Conservation (phyloP, 345 rosid genomes). For the Heritiera littoralis region DNA sequence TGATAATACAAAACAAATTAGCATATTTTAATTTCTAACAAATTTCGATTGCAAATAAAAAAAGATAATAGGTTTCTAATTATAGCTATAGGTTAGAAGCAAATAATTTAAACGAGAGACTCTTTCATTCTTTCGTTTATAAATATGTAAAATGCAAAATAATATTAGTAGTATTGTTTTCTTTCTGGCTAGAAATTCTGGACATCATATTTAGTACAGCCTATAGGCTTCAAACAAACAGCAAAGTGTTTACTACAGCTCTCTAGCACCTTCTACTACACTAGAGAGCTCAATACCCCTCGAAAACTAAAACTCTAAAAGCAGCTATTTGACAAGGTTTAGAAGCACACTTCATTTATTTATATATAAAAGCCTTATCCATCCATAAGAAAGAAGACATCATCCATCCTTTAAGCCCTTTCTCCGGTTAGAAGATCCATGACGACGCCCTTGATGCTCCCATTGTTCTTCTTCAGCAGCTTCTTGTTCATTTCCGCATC, state of each 20-base stretch:
- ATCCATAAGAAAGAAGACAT: not conserved
- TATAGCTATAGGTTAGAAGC: too few relatives aligned
- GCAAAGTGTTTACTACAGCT: not conserved
- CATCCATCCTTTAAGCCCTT: slow-evolving; percentile 40
- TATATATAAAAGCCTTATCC: not conserved
- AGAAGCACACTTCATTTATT: slow-evolving; percentile 15
- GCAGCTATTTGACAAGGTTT: not conserved
- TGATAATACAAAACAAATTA: too few relatives aligned
- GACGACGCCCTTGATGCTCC: slow-evolving; percentile 86
- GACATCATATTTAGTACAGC: too few relatives aligned
- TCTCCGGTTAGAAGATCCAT: slow-evolving; percentile 87
- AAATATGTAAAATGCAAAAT: too few relatives aligned
- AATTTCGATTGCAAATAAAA: too few relatives aligned
- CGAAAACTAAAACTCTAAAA: not conserved
- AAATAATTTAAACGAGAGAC: too few relatives aligned
- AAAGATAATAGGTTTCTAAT: too few relatives aligned
- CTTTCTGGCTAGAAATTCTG: too few relatives aligned
- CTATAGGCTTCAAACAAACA: not conserved
- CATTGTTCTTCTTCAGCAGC: slow-evolving; percentile 92
- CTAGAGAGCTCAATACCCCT: not conserved
- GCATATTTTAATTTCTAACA: too few relatives aligned
- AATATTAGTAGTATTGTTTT: too few relatives aligned
- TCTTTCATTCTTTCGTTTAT: too few relatives aligned
- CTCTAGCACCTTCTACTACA: not conserved
- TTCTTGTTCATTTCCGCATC: slow-evolving; percentile 75